A percentile compares a stretch with the other conserved stretches of the same genome.
Evolutionary conservation across 208 protist genomes (phyloP).

Genomic region (Trypanosoma avium): DNA sequence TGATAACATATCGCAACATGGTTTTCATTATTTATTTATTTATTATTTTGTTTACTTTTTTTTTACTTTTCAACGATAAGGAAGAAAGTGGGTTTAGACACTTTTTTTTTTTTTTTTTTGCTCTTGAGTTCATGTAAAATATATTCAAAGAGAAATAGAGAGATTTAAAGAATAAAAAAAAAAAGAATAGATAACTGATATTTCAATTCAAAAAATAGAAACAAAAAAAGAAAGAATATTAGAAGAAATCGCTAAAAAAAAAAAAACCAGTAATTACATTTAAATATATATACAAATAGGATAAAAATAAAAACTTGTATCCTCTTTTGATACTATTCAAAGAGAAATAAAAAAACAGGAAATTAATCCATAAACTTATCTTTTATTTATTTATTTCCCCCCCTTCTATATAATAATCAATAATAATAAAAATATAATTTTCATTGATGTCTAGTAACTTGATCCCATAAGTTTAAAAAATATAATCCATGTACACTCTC

Average conservation of each 20-base stretch:
- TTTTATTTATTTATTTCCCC: too few relatives aligned
- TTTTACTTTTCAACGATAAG: background rate
- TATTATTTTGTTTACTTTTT: background rate
- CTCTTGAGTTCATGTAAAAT: background rate
- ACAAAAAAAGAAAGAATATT: constrained; percentile 3
- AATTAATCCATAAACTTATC: too few relatives aligned
- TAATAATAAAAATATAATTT: background rate
- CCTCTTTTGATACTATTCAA: too few relatives aligned
- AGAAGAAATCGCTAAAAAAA: background rate
- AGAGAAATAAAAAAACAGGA: too few relatives aligned
- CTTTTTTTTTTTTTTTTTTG: background rate
- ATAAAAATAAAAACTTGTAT: too few relatives aligned
- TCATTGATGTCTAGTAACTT: background rate
- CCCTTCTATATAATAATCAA: too few relatives aligned
- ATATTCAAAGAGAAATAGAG: background rate
- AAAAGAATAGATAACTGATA: constrained; percentile 3
- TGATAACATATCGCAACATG: constrained; percentile 47
- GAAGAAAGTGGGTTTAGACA: too few relatives aligned
- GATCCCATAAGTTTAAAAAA: constrained; percentile 38
- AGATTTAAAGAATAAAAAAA: background rate
- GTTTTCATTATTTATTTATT: constrained; percentile 20
- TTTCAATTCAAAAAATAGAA: constrained; percentile 5
- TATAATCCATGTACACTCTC: constrained; percentile 22
- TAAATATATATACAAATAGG: background rate
- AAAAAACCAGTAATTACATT: constrained; percentile 1